Evolutionary conservation across 768 basidiomycete species (phyloP), one percentile per base, ranked within the genome.

Genomic region (Calocybe cyanea): DNA sequence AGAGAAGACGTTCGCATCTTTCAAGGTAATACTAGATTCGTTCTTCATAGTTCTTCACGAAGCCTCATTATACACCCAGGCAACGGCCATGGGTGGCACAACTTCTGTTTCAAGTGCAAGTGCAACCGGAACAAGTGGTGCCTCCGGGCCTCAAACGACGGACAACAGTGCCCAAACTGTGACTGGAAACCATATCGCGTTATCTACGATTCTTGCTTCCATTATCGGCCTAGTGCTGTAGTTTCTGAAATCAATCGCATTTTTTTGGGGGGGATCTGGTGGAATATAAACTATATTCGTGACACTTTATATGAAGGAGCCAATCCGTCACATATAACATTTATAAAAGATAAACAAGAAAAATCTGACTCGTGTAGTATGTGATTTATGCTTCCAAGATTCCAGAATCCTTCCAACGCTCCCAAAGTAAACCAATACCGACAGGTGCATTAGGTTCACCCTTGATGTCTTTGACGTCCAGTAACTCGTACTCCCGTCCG

Each of bases 351-450:
- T 28, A 28, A 28, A 11, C 25, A 28, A 6, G 25, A 28, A 5
- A 28, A 11, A 6, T 28, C 5, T 28, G 25, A 28, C 25, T 6
- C 17, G n/a, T 6, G 17, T 18, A 35, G 17, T 18, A 35, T 6
- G n/a, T 35, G 7, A 7, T n/a, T 35, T 35, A 44, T n/a, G 43
- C 20, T 33, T 44, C 73, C 56, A 78, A 53, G 46, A 76, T 78
- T 0, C 92, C 93, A 74, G 87, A 84, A 52, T 90, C 90, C 65
- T 78, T 88, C 88, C 93, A 93, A 54, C 81, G 83, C 58, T 94
- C 88, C 81, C 87, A 91, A 18, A 97, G 69, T 45, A 83, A 65
- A 6, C 89, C 90, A 14, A 86, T 74, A 0, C 91, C 89, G 0
- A 87, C 85, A 2, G 73, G 65, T 4, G 77, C 66, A 39, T 73